A percentile compares a stretch with the other conserved stretches of the same genome.
phyloP scores from a whole-genome alignment of 495 filamentous ascomycete species.

The Talaromyces stipitatus region DNA sequence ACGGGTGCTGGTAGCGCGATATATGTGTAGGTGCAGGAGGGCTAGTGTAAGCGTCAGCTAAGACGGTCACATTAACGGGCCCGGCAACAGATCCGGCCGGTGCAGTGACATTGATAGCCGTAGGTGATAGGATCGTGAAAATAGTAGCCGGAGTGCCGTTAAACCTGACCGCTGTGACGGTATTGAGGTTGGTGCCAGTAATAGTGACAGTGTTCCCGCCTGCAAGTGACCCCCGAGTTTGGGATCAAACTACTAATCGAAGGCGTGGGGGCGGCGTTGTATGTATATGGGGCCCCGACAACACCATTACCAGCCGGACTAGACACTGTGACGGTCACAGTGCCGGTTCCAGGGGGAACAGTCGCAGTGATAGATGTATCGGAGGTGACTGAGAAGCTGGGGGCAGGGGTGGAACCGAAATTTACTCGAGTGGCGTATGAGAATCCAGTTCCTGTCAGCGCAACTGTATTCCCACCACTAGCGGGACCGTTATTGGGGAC shows the following conservation, averaged over 20 bases:
- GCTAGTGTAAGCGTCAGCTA: background rate
- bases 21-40: background rate
- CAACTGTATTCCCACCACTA: background rate
- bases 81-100: background rate
- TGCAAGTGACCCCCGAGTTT: background rate
- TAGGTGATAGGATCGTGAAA: background rate
- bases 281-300: background rate
- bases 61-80: background rate
- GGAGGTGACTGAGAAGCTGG: background rate
- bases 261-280: background rate
- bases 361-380: conserved; percentile 1
- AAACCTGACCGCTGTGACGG: background rate
- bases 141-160: background rate
- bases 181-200: background rate
- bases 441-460: background rate
- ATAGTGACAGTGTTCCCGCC: background rate
- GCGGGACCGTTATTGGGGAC: background rate
- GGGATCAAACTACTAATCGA: background rate
- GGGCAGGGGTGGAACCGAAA: background rate
- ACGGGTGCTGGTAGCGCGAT: background rate
- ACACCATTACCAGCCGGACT: background rate
- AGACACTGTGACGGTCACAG: background rate
- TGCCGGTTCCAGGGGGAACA: background rate
- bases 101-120: background rate
- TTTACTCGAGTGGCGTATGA: background rate